phyloP scores from a whole-genome alignment of 345 rosid genomes.

The rapeseed (Brassica napus) region Da-Ae NC_063448.1:4570001-4570500 shows the following conservation, averaged over 20 bases:
- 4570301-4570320: background rate
- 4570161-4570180: background rate
- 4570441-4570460: background rate
- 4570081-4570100: slow-evolving; percentile 2
- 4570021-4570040: slow-evolving; percentile 1
- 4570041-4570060: background rate
- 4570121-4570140: background rate
- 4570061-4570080: background rate
- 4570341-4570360: background rate
- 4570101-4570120: slow-evolving; percentile 1
- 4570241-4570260: background rate
- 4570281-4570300: background rate
- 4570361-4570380: background rate
- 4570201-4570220: background rate
- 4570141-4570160: background rate
- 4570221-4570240: background rate
- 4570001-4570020: background rate
- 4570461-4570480: background rate
- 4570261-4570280: background rate
- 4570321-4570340: background rate
- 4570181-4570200: background rate
- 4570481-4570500: background rate
- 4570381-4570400: background rate
- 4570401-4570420: background rate
- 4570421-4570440: background rate